phyloP scores from a whole-genome alignment of 768 basidiomycete genomes.

The Megacollybia marginata region DNA sequence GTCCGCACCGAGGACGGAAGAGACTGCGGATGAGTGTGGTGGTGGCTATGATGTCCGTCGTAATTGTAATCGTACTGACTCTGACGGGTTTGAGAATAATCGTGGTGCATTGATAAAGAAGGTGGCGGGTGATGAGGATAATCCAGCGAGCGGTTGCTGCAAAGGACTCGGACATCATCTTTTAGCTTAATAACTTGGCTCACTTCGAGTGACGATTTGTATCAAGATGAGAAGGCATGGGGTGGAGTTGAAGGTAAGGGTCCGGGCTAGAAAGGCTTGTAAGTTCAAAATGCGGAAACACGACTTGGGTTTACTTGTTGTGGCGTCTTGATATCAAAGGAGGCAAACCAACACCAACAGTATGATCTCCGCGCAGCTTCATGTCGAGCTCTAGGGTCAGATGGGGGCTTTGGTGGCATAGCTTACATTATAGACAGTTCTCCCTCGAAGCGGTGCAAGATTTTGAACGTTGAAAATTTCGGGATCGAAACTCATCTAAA shows the following conservation, averaged over 20 bases:
- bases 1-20: constrained; percentile 35
- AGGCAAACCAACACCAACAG: constrained; percentile 23
- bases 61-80: not conserved
- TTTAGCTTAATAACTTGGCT: constrained; percentile 12
- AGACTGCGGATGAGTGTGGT: constrained; percentile 37
- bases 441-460: too few species aligned
- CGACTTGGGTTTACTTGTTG: constrained; percentile 23
- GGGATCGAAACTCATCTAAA: too few species aligned
- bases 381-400: too few species aligned
- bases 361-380: too few species aligned
- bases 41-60: constrained; percentile 44
- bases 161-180: not conserved
- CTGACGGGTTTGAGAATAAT: constrained; percentile 3
- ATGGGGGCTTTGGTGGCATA: too few species aligned
- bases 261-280: constrained; percentile 26
- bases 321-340: constrained; percentile 33
- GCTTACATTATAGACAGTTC: too few species aligned
- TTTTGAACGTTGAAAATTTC: too few species aligned
- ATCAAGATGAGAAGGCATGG: constrained; percentile 38
- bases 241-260: constrained; percentile 34
- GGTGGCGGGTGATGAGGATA: not conserved
- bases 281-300: constrained; percentile 6
- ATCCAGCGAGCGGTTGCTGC: not conserved
- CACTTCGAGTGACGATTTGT: constrained; percentile 39
- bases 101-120: constrained; percentile 1